Evolutionary conservation across 805 yeast species (phyloP), one percentile per base, ranked within the genome.

Genomic region (Kazachstania kunashirensis): DNA sequence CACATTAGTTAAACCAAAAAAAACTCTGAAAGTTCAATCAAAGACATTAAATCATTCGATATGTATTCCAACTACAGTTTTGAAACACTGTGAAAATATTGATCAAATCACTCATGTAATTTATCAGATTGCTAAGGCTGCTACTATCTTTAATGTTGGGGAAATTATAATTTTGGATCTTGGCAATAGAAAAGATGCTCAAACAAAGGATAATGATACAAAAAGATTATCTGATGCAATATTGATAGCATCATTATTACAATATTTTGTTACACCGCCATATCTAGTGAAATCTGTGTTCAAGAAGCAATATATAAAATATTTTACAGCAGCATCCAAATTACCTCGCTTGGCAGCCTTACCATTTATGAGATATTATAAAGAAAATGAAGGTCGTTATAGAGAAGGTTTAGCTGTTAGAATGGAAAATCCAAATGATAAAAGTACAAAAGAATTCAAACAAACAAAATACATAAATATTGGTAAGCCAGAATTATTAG

Each of bases 191-290:
- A 44, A 38, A 4, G 39, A 29, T 14, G 43, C 41, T 14, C 38
- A 43, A 24, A 31, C 26, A 3, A 43, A 14, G 39, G 6, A 37
- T 30, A 29, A 24, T 13, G 18, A 13, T 19, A 23, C 40, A 25
- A 47, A 27, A 28, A 46, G 42, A 42, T 46, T 48, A 34, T 49
- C 57, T 34, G 64, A 40, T 64, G 61, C 78, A 0, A 57, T 77
- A 52, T 50, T 77, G 6, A 67, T 84, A 37, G 86, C 89, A 1
- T 65, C 78, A 1, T 63, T 86, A 27, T 61, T 86, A 39, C 94
- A 84, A 53, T 85, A 65, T 53, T 84, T 84, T 50, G 75, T 85
- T 12, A 85, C 95, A 0, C 95, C 96, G 1, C 81, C 84, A 33
- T 84, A 86, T 52, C 65, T 86, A 29, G 71, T 77, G 14, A 77